Conservation (phyloP, 73 alveolate genomes). For the Paramecium sexaurelia region DNA sequence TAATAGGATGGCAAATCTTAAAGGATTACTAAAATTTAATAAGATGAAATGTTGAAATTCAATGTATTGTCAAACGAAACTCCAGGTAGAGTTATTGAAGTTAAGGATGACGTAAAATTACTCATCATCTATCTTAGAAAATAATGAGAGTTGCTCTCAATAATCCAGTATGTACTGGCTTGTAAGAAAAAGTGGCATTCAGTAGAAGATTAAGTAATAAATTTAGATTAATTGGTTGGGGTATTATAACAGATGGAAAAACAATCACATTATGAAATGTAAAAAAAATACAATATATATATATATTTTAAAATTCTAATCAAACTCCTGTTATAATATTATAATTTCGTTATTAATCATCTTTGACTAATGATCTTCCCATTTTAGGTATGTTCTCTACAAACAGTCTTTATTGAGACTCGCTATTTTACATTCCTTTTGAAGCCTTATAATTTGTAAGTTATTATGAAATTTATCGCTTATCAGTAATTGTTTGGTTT, state of each 20-base stretch:
- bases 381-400: not conserved
- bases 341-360: not conserved
- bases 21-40: constrained; percentile 68
- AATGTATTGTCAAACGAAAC: constrained; percentile 78
- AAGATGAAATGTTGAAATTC: constrained; percentile 69
- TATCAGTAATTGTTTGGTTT: not conserved
- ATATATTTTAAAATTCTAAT: not conserved
- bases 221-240: constrained; percentile 72
- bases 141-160: constrained; percentile 69
- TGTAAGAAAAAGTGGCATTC: constrained; percentile 76
- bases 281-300: not conserved
- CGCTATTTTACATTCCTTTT: not conserved
- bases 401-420: not conserved
- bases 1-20: constrained; percentile 79
- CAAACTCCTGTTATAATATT: not conserved
- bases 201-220: constrained; percentile 71
- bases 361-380: not conserved
- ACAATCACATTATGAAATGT: constrained; percentile 42
- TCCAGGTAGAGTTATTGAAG: constrained; percentile 74
- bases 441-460: not conserved
- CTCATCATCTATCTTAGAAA: not conserved
- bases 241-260: constrained; percentile 57
- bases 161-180: constrained; percentile 73
- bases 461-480: not conserved
- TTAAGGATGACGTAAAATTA: constrained; percentile 52